These are phyloP conservation scores for Discostella stelligeroides DNA, from an alignment of 108 stramenopile species.

Conservation along the genomic window DNA sequence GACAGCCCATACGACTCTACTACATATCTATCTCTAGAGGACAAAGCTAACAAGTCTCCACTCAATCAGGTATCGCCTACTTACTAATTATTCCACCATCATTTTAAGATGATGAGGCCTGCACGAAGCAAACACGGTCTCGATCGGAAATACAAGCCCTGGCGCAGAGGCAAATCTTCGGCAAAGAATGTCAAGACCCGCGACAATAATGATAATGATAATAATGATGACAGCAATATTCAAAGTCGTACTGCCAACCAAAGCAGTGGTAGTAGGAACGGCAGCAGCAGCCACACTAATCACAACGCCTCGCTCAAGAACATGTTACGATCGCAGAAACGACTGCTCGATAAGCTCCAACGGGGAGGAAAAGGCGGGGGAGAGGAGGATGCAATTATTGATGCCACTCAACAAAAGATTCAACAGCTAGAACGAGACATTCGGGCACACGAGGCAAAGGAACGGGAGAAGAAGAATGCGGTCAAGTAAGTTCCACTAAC, in stretches of 20 bases:
- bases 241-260: background rate
- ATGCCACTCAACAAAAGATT: slow-evolving; percentile 30
- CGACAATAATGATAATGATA: background rate
- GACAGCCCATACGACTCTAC: too few relatives aligned
- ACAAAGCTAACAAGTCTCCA: too few relatives aligned
- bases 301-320: slow-evolving; percentile 63
- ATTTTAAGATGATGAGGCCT: background rate
- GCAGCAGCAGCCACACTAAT: slow-evolving; percentile 33
- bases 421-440: slow-evolving; percentile 61
- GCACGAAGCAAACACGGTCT: slow-evolving; percentile 51
- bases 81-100: too few relatives aligned
- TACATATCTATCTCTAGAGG: too few relatives aligned
- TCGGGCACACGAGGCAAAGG: slow-evolving; percentile 33
- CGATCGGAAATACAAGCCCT: slow-evolving; percentile 77
- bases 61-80: background rate
- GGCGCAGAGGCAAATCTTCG: slow-evolving; percentile 73
- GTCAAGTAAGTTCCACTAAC: slow-evolving; percentile 51
- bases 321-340: slow-evolving; percentile 66
- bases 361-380: too few relatives aligned
- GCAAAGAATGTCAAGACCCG: background rate
- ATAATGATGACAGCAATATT: background rate
- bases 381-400: slow-evolving; percentile 20
- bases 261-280: too few relatives aligned
- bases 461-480: slow-evolving; percentile 64
- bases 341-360: slow-evolving; percentile 56